Evolutionary conservation across 139 green algal genomes (phyloP).

Genomic region (Chlorella vulgaris): DNA sequence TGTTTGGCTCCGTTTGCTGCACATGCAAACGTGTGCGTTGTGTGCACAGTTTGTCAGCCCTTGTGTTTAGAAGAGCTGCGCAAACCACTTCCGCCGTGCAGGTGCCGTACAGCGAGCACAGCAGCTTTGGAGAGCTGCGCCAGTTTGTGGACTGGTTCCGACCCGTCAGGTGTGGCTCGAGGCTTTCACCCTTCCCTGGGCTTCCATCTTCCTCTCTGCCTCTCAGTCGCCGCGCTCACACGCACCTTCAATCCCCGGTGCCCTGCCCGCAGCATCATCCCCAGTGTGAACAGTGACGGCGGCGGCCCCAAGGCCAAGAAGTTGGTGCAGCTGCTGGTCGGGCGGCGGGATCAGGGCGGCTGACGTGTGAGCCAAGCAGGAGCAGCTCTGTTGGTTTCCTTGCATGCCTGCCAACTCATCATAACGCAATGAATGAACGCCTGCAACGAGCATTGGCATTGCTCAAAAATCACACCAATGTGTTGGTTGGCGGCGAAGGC

Average conservation of each 20-base stretch:
- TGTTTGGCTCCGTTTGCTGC: too few species aligned
- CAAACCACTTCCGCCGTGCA: slow-evolving; percentile 21
- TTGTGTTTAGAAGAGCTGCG: neutral
- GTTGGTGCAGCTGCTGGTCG: slow-evolving; percentile 46
- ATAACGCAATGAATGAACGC: too few species aligned
- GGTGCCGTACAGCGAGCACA: slow-evolving; percentile 87
- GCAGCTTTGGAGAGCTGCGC: slow-evolving; percentile 69
- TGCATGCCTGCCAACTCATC: too few species aligned
- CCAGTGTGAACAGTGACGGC: slow-evolving; percentile 72
- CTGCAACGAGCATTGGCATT: too few species aligned
- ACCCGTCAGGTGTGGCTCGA: slow-evolving; percentile 24
- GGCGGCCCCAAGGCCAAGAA: slow-evolving; percentile 46
- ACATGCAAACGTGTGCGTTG: too few species aligned
- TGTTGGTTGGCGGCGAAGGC: too few species aligned
- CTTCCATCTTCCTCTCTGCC: too few species aligned
- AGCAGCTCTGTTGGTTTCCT: neutral
- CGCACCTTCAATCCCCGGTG: neutral
- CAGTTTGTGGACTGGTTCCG: slow-evolving; percentile 74
- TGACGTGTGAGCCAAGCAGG: neutral
- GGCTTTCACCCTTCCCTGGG: neutral
- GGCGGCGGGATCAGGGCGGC: neutral
- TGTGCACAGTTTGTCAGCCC: too few species aligned
- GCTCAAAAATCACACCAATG: too few species aligned
- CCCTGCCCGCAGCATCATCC: slow-evolving; percentile 48
- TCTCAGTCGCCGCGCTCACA: neutral